phyloP scores from a whole-genome alignment of 228 moss, liverwort and hornwort species.

The Sphagnum fallax region DNA sequence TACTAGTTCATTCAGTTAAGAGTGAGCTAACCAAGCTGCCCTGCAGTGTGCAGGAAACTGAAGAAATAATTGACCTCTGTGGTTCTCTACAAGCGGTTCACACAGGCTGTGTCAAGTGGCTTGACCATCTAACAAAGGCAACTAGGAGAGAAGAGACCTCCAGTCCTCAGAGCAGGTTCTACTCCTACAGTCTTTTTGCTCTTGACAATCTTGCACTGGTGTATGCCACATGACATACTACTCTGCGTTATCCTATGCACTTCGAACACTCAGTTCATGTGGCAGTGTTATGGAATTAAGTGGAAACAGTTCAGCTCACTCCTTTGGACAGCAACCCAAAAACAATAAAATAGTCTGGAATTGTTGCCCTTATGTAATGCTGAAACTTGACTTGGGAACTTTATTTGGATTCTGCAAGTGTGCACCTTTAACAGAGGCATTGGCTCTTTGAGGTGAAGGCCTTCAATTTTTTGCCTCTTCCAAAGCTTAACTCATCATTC shows the following conservation, averaged over 20 bases:
- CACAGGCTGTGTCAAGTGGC: constrained; percentile 79
- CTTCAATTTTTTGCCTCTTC: too few relatives aligned
- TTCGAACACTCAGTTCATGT: neutral
- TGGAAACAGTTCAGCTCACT: neutral
- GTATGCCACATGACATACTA: neutral
- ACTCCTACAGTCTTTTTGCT: neutral
- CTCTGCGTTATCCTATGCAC: neutral
- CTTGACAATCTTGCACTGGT: neutral
- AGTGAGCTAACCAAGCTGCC: constrained; percentile 3
- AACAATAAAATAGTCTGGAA: neutral
- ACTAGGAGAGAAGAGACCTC: constrained; percentile 6
- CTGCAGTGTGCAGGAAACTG: constrained; percentile 86
- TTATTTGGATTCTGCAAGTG: too few relatives aligned
- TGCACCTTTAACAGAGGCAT: too few relatives aligned
- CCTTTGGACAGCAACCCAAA: neutral
- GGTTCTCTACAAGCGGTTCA: constrained; percentile 55
- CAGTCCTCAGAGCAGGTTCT: constrained; percentile 19
- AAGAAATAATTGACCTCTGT: constrained; percentile 76
- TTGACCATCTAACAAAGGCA: constrained; percentile 15
- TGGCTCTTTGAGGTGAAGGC: too few relatives aligned
- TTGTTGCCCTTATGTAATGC: too few relatives aligned
- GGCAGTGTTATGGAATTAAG: neutral
- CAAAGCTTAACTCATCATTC: too few relatives aligned
- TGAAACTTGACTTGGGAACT: too few relatives aligned
- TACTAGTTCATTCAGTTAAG: neutral